A percentile compares a stretch with the other conserved stretches of the same genome.
These are phyloP conservation scores for Vitellaria paradoxa DNA, from an alignment of 179 eudicot species.

Conservation along the genomic window DNA sequence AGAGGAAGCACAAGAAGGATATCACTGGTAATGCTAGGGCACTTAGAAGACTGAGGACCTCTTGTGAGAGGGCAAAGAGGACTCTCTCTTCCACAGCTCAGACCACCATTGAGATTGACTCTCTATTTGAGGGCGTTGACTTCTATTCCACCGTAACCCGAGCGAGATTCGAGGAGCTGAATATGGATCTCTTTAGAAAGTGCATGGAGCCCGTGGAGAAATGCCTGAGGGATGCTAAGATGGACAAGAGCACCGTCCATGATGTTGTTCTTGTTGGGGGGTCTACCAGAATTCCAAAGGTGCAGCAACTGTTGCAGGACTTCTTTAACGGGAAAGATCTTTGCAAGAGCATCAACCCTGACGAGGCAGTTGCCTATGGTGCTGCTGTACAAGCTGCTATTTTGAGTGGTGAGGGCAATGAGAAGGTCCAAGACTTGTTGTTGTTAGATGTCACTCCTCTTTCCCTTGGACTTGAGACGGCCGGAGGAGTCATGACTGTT, in stretches of 20 bases:
- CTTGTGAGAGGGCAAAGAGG: constrained; percentile 23
- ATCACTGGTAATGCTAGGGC: constrained; percentile 19
- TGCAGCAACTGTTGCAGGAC: constrained; percentile 32
- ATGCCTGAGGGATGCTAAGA: constrained; percentile 25
- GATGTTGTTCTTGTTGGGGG: constrained; percentile 29
- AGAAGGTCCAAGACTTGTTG: constrained; percentile 36
- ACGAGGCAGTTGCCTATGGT: constrained; percentile 45
- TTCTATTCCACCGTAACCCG: constrained; percentile 21
- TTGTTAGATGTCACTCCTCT: constrained; percentile 35
- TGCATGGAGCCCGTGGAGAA: constrained; percentile 28
- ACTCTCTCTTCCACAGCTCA: constrained; percentile 24
- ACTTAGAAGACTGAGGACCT: constrained; percentile 16
- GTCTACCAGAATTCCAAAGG: constrained; percentile 23
- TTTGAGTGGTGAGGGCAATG: constrained; percentile 30
- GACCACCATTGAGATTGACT: constrained; percentile 21
- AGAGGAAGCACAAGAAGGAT: constrained; percentile 25
- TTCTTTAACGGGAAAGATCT: constrained; percentile 46
- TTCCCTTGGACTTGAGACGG: constrained; percentile 28
- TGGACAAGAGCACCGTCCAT: constrained; percentile 18
- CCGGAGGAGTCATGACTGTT: constrained; percentile 33
- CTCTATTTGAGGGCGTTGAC: constrained; percentile 22
- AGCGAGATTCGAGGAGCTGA: constrained; percentile 19
- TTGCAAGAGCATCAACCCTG: constrained; percentile 42
- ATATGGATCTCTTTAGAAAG: constrained; percentile 24
- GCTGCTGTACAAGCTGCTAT: constrained; percentile 39